phyloP scores from a whole-genome alignment of 805 yeast species.

The Saccharomycopsis sp. region DNA sequence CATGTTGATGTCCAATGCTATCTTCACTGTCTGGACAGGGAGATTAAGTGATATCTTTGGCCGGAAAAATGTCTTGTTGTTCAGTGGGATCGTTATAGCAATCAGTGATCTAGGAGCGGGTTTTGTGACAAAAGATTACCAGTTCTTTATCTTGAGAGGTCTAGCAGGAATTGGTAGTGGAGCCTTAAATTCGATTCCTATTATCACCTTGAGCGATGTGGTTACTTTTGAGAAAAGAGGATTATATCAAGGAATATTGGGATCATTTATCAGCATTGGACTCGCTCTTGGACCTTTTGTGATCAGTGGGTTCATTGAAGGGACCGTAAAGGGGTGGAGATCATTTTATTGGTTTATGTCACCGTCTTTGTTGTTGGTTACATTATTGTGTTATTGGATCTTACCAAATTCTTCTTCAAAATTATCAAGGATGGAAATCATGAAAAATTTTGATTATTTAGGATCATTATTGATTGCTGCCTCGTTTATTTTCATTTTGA shows the following conservation, averaged over 20 bases:
- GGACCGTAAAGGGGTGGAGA: conserved; percentile 33
- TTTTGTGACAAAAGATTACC: conserved; percentile 37
- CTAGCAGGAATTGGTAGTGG: conserved; percentile 49
- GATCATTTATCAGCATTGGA: conserved; percentile 40
- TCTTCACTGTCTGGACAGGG: conserved; percentile 42
- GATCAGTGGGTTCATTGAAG: conserved; percentile 38
- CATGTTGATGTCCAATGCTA: conserved; percentile 37
- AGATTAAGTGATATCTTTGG: conserved; percentile 47
- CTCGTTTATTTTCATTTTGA: conserved; percentile 37
- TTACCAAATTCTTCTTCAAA: conserved; percentile 28
- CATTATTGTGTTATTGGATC: conserved; percentile 23
- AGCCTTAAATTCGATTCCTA: conserved; percentile 38
- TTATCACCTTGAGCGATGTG: conserved; percentile 45
- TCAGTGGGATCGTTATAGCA: conserved; percentile 30
- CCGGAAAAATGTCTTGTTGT: conserved; percentile 34
- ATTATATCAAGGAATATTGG: conserved; percentile 45
- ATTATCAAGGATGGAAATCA: conserved; percentile 27
- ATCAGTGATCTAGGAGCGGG: conserved; percentile 41
- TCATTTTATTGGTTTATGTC: conserved; percentile 38
- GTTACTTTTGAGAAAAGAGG: conserved; percentile 45
- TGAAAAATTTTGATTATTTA: conserved; percentile 38
- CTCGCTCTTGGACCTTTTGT: conserved; percentile 45
- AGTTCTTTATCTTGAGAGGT: conserved; percentile 42
- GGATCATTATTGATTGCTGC: conserved; percentile 42
- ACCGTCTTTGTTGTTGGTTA: conserved; percentile 28